Evolutionary conservation across 768 basidiomycete species (phyloP).

Genomic region (Amanita subjunquillea): DNA sequence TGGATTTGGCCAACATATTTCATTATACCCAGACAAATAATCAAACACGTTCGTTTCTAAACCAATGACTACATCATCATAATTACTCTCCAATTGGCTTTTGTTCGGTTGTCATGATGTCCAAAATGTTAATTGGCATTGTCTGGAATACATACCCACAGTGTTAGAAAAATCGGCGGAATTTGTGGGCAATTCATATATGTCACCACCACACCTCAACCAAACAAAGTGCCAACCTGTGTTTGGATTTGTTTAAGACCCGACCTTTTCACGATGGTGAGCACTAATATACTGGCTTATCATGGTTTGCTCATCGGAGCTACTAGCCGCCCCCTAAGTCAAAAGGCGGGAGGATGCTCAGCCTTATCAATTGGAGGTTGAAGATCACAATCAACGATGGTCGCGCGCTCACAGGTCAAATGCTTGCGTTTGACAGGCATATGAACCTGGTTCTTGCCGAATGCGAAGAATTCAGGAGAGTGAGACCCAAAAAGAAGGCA

Average conservation of each 20-base stretch:
- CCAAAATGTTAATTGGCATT: neutral
- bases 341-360: slow-evolving; percentile 96
- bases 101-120: neutral
- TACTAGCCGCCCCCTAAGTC: slow-evolving; percentile 87
- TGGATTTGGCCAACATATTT: neutral
- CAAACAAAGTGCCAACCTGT: too few relatives aligned
- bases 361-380: slow-evolving; percentile 95
- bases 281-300: slow-evolving; percentile 6
- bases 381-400: slow-evolving; percentile 98
- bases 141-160: too few relatives aligned
- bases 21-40: neutral
- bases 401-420: slow-evolving; percentile 90
- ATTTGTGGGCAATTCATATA: too few relatives aligned
- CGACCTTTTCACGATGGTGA: slow-evolving; percentile 37
- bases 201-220: too few relatives aligned
- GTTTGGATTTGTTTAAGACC: too few relatives aligned
- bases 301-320: neutral
- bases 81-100: slow-evolving; percentile 4
- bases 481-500: slow-evolving; percentile 85
- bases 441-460: slow-evolving; percentile 99
- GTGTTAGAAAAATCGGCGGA: too few relatives aligned
- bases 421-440: slow-evolving; percentile 99
- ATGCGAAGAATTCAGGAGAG: slow-evolving; percentile 94
- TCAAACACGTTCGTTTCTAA: slow-evolving; percentile 1
- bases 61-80: neutral